Base-by-base conservation (phyloP, 2,329 filamentous ascomycete genomes). In the Hypoxylon sp. region DNA sequence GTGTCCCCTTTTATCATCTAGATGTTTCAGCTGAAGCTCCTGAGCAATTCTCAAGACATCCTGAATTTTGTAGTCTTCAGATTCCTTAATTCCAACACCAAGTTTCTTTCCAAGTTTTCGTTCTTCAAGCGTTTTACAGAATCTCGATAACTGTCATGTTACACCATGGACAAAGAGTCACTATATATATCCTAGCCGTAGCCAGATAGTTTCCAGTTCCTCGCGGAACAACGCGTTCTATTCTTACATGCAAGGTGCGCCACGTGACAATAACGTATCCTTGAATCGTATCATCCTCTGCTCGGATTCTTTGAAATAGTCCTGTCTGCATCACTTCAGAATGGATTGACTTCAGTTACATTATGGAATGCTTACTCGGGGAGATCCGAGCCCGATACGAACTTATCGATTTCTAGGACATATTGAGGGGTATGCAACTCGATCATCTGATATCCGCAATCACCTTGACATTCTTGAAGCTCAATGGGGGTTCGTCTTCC, bases 31-130 rank as follows among this genome's bases (percentile, higher is more conserved):
- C 42, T 72, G 64, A 8, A 72, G 63, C 9, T 54, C 48, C 19
- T 70, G 48, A 1, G 70, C 67, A 19, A 72, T 55, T 29, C 57
- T 47, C 8, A 72, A 50, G 10, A 72, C 70, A 29, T 72, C 70
- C 14, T 68, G 44, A 33, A 72, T 48, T 11, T 59, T 70, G 37
- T 72, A 70, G 19, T 67, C 61, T 1, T 48, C 51, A 1, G 64
- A 58, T 3, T 66, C 35, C 29, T 70, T 72, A 52, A 70, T 59
- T 8, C 57, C 55, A 19, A 72, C 65, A 29, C 52, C 47, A 31
- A 70, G 63, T 19, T 42, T 70, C 24, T 58, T 54, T n/a, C 65
- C 70, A 5, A 70, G 61, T 29, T 72, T 70, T 8, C 62, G 54
- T 10, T 72, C 59, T 39, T 68, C 33, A 3, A 72, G 52, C 13